Base-by-base conservation (phyloP, 208 protist species). In the Giardia muris region DNA sequence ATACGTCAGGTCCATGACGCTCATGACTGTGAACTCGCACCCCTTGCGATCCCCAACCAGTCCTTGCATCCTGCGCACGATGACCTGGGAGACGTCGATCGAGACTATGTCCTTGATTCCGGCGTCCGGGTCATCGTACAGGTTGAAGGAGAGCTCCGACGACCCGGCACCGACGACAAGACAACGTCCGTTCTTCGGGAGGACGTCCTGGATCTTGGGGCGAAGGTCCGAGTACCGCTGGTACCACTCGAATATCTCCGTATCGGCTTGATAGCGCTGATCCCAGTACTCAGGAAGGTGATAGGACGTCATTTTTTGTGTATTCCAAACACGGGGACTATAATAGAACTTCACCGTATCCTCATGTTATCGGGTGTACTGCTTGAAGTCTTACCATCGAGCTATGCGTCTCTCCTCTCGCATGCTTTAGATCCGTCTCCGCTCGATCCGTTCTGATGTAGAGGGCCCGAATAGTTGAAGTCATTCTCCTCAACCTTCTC, bases 201-300 rank as follows among this genome's bases (percentile, higher is more conserved):
- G 45, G n/a, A 90, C 45, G 48, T 90, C 87, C 44, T 47, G n/a
- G 4, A 90, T 47, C 43, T 47, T 3, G 0, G 87, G 87, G n/a
- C 48, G 46, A 0, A 90, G 45, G n/a, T 90, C 87, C 19, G 42
- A 43, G 44, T 47, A 90, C 2, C 87, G 87, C 87, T 90, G 43
- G 45, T 90, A 90, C 87, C 87, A 90, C 44, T 90, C 87, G 45
- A 90, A 90, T 0, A 45, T 22, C 44, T 90, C 2, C n/a, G 87
- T 90, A n/a, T 90, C 87, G 1, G 1, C n/a, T 47, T 47, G 1
- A n/a, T 90, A 90, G 43, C 87, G n/a, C 48, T 90, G 42, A 2
- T 90, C 87, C 87, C 87, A 90, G 44, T 90, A 90, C 48, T 90
- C 87, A 90, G 87, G 87, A 47, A 90, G 44, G 44, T 90, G 87